These are phyloP conservation scores for Phytophthora vignae DNA, from an alignment of 352 stramenopile species.

Conservation along the genomic window DNA sequence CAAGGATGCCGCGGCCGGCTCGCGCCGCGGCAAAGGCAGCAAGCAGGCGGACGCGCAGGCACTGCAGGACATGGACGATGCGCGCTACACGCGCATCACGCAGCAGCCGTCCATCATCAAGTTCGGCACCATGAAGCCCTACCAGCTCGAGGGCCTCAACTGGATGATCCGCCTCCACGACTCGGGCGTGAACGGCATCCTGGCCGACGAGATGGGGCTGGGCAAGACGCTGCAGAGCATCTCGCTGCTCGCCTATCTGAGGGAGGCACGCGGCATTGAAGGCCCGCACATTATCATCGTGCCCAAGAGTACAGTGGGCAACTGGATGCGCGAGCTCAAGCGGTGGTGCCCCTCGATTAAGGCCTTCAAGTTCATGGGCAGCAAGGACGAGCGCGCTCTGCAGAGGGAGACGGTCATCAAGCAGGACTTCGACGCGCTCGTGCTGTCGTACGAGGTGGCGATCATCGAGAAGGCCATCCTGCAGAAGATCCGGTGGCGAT, in stretches of 20 bases:
- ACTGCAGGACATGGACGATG: conserved; percentile 81
- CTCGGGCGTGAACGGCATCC: conserved; percentile 85
- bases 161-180: conserved; percentile 96
- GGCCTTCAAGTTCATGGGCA: conserved; percentile 97
- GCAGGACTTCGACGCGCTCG: conserved; percentile 92
- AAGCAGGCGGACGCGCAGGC: conserved; percentile 79
- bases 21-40: conserved; percentile 67
- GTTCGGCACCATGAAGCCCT: conserved; percentile 91
- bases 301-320: conserved; percentile 97
- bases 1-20: conserved; percentile 46
- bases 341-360: conserved; percentile 96
- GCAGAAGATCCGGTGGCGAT: conserved; percentile 96
- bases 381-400: conserved; percentile 93
- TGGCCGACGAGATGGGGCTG: conserved; percentile 92
- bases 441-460: conserved; percentile 94
- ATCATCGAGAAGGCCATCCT: conserved; percentile 96
- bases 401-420: conserved; percentile 88
- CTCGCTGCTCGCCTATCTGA: conserved; percentile 96
- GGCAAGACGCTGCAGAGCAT: conserved; percentile 99
- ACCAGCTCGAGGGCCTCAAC: conserved; percentile 89
- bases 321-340: conserved; percentile 99
- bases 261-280: conserved; percentile 93
- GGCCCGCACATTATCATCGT: conserved; percentile 99
- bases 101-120: conserved; percentile 86
- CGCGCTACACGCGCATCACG: conserved; percentile 81